Evolutionary conservation across 1,139 yeast genomes (phyloP).

Genomic region (Kodamaea plutei): DNA sequence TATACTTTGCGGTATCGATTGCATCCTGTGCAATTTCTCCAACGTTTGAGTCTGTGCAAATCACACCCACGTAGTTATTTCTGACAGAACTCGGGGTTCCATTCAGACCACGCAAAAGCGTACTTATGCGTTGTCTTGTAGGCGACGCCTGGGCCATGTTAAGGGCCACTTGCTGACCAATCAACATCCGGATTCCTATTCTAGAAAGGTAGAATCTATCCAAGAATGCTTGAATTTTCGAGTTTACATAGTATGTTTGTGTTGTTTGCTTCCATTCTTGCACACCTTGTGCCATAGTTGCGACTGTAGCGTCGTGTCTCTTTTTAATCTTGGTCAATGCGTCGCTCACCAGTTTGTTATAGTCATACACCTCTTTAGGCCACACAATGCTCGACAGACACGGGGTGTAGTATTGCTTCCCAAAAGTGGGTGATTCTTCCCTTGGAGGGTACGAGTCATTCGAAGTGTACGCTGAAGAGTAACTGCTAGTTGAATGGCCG

Average conservation of each 20-base stretch:
- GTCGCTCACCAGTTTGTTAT: conserved; percentile 64
- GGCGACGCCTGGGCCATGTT: conserved; percentile 59
- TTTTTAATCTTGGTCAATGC: conserved; percentile 68
- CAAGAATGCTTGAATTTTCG: conserved; percentile 70
- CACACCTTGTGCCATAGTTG: conserved; percentile 90
- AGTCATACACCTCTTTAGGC: conserved; percentile 75
- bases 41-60: conserved; percentile 76
- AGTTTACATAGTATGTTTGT: conserved; percentile 47
- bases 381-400: conserved; percentile 52
- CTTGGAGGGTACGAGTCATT: conserved; percentile 3
- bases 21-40: conserved; percentile 81
- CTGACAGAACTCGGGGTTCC: conserved; percentile 18
- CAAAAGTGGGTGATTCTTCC: conserved; percentile 36
- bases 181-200: conserved; percentile 84
- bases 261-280: conserved; percentile 76
- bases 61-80: conserved; percentile 71
- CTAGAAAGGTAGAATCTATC: conserved; percentile 84
- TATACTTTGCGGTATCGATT: conserved; percentile 79
- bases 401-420: conserved; percentile 57
- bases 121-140: conserved; percentile 36
- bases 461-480: conserved; percentile 1
- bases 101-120: conserved; percentile 30
- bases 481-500: conserved; percentile 3
- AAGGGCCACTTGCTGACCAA: conserved; percentile 84
- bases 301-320: conserved; percentile 90